Conservation (phyloP, 2,329 filamentous ascomycete species). For the Calonectria henricotiae region DNA sequence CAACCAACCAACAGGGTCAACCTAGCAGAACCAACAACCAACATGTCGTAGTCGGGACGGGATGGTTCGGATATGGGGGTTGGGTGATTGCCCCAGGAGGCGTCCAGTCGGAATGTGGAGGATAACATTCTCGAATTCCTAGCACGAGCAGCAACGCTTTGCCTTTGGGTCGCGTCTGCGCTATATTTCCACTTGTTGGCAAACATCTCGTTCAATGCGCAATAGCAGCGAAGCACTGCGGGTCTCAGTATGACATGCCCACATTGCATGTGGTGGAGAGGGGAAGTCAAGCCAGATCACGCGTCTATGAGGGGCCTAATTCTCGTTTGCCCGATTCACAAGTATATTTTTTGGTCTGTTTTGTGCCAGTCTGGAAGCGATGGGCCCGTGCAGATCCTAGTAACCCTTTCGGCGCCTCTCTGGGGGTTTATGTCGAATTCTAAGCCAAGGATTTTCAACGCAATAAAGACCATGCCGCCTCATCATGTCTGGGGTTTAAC, state of each 20-base stretch:
- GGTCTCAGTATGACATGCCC: constrained; percentile 27
- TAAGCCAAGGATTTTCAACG: not conserved
- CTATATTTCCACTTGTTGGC: constrained; percentile 10
- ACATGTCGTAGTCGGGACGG: constrained; percentile 33
- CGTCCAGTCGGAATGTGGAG: constrained; percentile 38
- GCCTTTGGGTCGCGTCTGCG: not conserved
- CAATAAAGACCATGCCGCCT: not conserved
- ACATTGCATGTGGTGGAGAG: constrained; percentile 26
- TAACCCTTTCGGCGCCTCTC: not conserved
- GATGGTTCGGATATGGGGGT: constrained; percentile 40
- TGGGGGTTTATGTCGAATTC: not conserved
- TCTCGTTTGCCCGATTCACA: constrained; percentile 4
- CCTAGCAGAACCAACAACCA: constrained; percentile 37
- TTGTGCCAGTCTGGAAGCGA: not conserved
- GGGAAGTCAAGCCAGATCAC: not conserved
- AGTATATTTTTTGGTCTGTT: constrained; percentile 5
- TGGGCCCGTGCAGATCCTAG: constrained; percentile 1
- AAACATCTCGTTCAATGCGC: constrained; percentile 14
- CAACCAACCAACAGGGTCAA: constrained; percentile 29
- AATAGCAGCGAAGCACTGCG: constrained; percentile 19
- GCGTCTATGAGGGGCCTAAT: constrained; percentile 2
- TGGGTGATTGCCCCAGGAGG: constrained; percentile 29
- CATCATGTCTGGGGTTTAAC: not conserved
- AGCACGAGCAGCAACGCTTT: constrained; percentile 17
- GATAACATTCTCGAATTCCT: not conserved